phyloP scores from a whole-genome alignment of 1,284 basidiomycete species.

The Rhizoctonia solani region DNA sequence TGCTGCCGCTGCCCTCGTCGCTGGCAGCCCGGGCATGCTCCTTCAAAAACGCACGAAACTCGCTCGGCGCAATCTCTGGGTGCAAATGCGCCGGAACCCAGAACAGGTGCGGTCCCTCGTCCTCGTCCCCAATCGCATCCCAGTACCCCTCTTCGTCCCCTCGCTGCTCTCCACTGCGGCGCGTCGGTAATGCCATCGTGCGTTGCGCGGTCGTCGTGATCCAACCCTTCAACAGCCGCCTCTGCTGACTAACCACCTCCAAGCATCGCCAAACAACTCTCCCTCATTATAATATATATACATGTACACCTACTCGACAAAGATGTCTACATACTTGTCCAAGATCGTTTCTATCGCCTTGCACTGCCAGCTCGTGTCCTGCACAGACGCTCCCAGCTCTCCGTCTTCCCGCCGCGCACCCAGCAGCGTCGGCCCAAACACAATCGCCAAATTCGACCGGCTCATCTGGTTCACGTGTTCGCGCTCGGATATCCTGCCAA shows the following conservation, averaged over 20 bases:
- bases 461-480: constrained; percentile 90
- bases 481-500: constrained; percentile 68
- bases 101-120: constrained; percentile 84
- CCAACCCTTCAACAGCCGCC: no score
- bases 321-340: constrained; percentile 84
- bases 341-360: constrained; percentile 86
- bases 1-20: constrained; percentile 52
- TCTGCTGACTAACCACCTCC: no score
- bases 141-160: constrained; percentile 18
- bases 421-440: constrained; percentile 96
- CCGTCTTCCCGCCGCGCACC: constrained; percentile 47
- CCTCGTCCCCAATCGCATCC: constrained; percentile 48
- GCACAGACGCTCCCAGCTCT: no score
- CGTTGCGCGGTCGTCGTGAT: no score
- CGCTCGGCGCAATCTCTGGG: constrained; percentile 94
- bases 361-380: constrained; percentile 67
- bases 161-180: constrained; percentile 19
- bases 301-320: constrained; percentile 58
- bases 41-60: constrained; percentile 93
- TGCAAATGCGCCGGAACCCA: constrained; percentile 97
- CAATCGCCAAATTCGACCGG: constrained; percentile 90
- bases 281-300: no score
- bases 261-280: background rate
- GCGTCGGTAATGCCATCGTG: constrained; percentile 2
- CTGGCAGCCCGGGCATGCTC: constrained; percentile 74